Evolutionary conservation across 257 asterid genomes (phyloP), one percentile per base, ranked within the genome.

Genomic region (Nicotiana benthamiana): DNA sequence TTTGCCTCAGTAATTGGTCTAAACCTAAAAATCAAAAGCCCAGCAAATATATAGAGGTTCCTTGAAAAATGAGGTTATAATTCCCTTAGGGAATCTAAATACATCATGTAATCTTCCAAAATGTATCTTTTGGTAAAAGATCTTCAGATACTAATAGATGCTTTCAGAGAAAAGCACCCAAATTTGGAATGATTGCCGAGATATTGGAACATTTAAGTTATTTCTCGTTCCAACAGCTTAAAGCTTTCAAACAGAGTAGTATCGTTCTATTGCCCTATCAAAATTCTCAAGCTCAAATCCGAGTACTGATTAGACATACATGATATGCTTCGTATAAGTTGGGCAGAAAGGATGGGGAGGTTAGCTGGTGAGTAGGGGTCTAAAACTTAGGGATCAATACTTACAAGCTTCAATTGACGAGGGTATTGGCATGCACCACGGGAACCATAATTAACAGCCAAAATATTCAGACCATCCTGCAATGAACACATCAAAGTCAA

Each of bases 401-500:
- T 90, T 87, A 96, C 99, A 85, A 86, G 81, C 86, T 91, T 96
- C 82, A 87, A 56, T 60, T 75, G 90, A 74, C 97, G 98, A 82
- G 97, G 98, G 86, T 89, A 90, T 59, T 86, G 97, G 83, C 98
- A 96, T 6, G 94, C 86, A 81, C 98, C 96, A 72, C 93, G 95
- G 82, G 98, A 89, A 30, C 98, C 97, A 86, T 96, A 94, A 83
- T 91, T 96, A 81, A 94, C 93, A 4, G 94, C 97, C 93, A 96
- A 82, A 59, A 94, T 87, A 88, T 93, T 92, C 51, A 90, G 95
- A 68, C 98, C 97, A 12, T 94, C 99, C 98, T 96, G 92, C 82
- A 81, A 85, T 48, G 32, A 52, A 79, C 28, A 28, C n/a, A 56
- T 30, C 67, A 82, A 22, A 54, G 59, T 75, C 66, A 66, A n/a